Conservation (phyloP, 2,329 filamentous ascomycete genomes). For the Aspergillus aculeatus region DNA sequence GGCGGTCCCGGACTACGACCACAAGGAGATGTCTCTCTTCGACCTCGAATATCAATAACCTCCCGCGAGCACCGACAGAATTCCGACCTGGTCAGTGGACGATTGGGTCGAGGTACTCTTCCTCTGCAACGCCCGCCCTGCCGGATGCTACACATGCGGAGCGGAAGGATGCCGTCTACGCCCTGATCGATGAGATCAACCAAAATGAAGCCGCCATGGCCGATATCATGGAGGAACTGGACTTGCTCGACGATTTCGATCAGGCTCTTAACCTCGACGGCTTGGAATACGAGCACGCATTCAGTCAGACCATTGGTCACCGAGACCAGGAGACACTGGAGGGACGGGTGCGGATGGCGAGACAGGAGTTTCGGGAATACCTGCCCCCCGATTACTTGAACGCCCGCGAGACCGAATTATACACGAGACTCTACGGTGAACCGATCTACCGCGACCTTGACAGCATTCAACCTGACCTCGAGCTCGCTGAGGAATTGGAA, state of each 20-base stretch:
- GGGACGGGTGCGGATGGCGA: slow-evolving; percentile 62
- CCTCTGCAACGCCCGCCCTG: slow-evolving; percentile 22
- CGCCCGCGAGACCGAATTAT: slow-evolving; percentile 69
- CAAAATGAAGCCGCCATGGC: slow-evolving; percentile 36
- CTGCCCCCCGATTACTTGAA: slow-evolving; percentile 71
- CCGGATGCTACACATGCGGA: slow-evolving; percentile 14
- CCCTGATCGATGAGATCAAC: slow-evolving; percentile 39
- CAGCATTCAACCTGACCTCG: slow-evolving; percentile 21
- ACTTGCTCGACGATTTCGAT: slow-evolving; percentile 29
- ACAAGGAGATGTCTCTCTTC: slow-evolving; percentile 9
- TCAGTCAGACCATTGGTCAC: slow-evolving; percentile 31
- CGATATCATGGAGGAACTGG: slow-evolving; percentile 36
- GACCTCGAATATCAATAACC: neutral
- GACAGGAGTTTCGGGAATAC: slow-evolving; percentile 72
- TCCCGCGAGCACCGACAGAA: neutral
- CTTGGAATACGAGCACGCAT: slow-evolving; percentile 28
- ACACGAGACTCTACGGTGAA: slow-evolving; percentile 76
- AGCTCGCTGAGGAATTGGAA: slow-evolving; percentile 29
- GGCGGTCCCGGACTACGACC: slow-evolving; percentile 17
- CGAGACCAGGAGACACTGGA: slow-evolving; percentile 34
- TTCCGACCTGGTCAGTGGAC: slow-evolving; percentile 9
- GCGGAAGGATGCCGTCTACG: slow-evolving; percentile 34
- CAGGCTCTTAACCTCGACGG: slow-evolving; percentile 23
- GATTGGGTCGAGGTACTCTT: slow-evolving; percentile 22
- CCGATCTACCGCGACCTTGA: slow-evolving; percentile 77